Base-by-base conservation (phyloP, 2,329 filamentous ascomycete species). In the Pseudocercospora musae region DNA sequence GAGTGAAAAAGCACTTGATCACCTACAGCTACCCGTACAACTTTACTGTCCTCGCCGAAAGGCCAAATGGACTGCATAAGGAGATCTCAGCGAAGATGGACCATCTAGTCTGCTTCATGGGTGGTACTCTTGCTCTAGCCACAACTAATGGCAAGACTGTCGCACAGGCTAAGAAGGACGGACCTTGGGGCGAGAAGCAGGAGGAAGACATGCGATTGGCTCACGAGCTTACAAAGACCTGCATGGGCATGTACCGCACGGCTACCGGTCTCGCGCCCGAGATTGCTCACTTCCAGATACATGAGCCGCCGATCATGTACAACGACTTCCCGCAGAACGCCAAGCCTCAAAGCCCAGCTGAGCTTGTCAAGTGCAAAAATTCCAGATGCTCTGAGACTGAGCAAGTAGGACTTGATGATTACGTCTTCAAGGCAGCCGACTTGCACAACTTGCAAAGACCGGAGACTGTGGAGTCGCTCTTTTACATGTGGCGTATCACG, bases 401-500 rank as follows among this genome's bases (percentile, higher is more conserved):
- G 57, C 96, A 67, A 10, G 62, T 70, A 0, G 71, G 92, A 90
- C 87, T 87, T 64, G 78, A 87, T 60, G 95, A 98, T 74, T 94
- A 89, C 71, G 79, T 86, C 15, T 88, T 99, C 73, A 91, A 96
- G 73, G 70, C 80, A n/a, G 84, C 86, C n/a, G 95, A 99, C 75
- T 80, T 84, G 57, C 95, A 98, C 79, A 99, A 99, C 74, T 82
- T 99, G 33, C 95, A 98, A 78, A 86, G 95, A 31, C 95, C 95
- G 0, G 95, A 99, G 80, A 97, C 95, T 0, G 88, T 97, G n/a
- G 95, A 99, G 79, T 93, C 88, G 63, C 80, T 99, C 64, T 93
- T 99, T 73, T 96, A 98, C 80, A 96, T 99, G 92, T 99, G 94
- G 90, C 89, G 95, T 66, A 96, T 99, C 76, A 99, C 95, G 0